Conservation (phyloP, 208 protist species). For the Polymyxa betae region DNA sequence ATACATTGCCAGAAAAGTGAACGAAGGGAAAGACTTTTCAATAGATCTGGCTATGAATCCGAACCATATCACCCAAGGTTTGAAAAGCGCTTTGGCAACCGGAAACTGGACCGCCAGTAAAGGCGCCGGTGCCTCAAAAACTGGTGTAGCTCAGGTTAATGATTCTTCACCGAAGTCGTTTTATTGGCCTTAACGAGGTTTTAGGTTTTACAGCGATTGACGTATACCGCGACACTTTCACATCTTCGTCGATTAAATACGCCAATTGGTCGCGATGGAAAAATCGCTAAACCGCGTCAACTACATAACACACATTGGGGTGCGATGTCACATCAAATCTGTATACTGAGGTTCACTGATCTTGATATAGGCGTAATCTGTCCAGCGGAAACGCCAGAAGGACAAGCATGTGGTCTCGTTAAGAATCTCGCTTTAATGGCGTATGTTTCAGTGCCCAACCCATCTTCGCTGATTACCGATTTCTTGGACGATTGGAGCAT, state of each 20-base stretch:
- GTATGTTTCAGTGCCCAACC: conserved; percentile 70
- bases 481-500: conserved; percentile 77
- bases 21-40: conserved; percentile 39
- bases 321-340: neutral
- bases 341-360: neutral
- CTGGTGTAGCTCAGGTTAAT: conserved; percentile 74
- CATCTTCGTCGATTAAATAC: conserved; percentile 96
- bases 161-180: neutral
- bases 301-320: conserved; percentile 96
- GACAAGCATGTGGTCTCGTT: conserved; percentile 87
- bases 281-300: conserved; percentile 88
- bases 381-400: conserved; percentile 90
- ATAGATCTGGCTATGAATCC: conserved; percentile 46
- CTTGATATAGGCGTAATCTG: conserved; percentile 83
- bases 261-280: conserved; percentile 88
- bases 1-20: conserved; percentile 37
- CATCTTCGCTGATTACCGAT: conserved; percentile 70
- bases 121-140: conserved; percentile 53
- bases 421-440: conserved; percentile 94
- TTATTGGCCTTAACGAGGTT: neutral
- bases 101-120: conserved; percentile 89
- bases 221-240: conserved; percentile 93
- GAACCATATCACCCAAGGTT: conserved; percentile 78
- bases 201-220: conserved; percentile 88
- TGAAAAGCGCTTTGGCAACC: conserved; percentile 93